Evolutionary conservation across 2,329 filamentous ascomycete genomes (phyloP), one percentile per base, ranked within the genome.

Genomic region (Neodidymelliopsis sp.): DNA sequence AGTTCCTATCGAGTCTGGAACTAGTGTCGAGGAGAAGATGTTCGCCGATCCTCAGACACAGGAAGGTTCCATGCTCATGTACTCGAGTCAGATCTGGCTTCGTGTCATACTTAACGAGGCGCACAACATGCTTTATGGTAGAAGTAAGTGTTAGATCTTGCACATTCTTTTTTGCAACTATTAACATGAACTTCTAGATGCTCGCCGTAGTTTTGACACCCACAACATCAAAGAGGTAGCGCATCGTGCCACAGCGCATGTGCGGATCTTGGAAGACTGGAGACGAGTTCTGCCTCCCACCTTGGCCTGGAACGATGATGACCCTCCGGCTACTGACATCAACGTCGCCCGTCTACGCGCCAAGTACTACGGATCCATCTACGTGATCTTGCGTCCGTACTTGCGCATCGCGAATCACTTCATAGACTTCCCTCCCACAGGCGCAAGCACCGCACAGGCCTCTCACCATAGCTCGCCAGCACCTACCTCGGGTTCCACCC

Each of bases 311-410:
- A 69, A 81, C 2, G 88, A 91, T 51, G 73, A 79, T 2, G 90
- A 96, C 44, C 79, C 80, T 4, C 90, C 91, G 1, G 83, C 91
- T 0, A 71, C 67, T 0, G 86, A 96, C 37, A 91, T 97, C 51
- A 84, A 97, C 12, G 80, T 84, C 10, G 93, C 93, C 23, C 84
- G 94, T 16, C 79, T 97, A 53, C 86, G 93, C 30, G 94, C 90
- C 11, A 97, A 99, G 71, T 97, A 94, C 72, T 97, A 93, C 79
- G 94, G 94, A 15, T 92, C 91, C 0, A 84, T 88, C 57, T 91
- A 95, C 54, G 92, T 97, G 66, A 92, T 93, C 19, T 89, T 94
- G 69, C 84, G 94, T 18, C 90, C 90, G 1, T 91, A 93, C 51
- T 72, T 88, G 15, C 82, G 84, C 59, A 79, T 83, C 45, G 82